Evolutionary conservation across 306 rosid species (phyloP).

Genomic region (Vigna unguiculata): DNA sequence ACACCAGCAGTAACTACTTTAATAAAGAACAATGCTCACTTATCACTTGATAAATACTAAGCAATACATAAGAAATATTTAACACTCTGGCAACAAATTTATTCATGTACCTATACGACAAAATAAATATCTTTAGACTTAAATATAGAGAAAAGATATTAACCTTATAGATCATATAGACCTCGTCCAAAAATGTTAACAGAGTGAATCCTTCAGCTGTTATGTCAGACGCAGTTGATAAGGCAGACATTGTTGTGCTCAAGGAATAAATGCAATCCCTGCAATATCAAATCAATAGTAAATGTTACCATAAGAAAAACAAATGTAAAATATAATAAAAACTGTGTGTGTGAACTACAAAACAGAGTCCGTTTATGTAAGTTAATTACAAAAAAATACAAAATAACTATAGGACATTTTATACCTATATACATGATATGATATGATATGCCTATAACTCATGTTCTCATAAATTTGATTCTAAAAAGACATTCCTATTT

Average conservation of each 20-base stretch:
- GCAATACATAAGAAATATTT: constrained; percentile 19
- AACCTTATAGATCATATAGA: constrained; percentile 75
- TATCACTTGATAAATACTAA: constrained; percentile 10
- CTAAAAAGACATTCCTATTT: too few relatives aligned
- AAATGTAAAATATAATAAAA: too few relatives aligned
- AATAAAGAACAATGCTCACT: neutral
- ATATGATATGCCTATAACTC: too few relatives aligned
- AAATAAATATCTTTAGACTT: constrained; percentile 39
- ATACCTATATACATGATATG: too few relatives aligned
- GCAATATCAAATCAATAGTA: constrained; percentile 48
- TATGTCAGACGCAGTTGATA: constrained; percentile 64
- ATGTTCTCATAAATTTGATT: too few relatives aligned
- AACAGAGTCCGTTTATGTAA: too few relatives aligned
- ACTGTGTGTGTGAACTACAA: too few relatives aligned
- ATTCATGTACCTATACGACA: constrained; percentile 6
- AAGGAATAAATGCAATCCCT: constrained; percentile 78
- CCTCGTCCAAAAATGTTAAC: constrained; percentile 77
- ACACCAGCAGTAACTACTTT: neutral
- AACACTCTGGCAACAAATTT: constrained; percentile 19
- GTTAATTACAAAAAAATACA: too few relatives aligned
- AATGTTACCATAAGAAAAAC: neutral
- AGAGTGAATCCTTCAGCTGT: constrained; percentile 67
- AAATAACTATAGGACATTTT: too few relatives aligned
- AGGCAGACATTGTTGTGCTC: constrained; percentile 59
- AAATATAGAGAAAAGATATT: constrained; percentile 29